Evolutionary conservation across 805 yeast species (phyloP), one percentile per base, ranked within the genome.

Genomic region (Wickerhamiella vanderwaltii): DNA sequence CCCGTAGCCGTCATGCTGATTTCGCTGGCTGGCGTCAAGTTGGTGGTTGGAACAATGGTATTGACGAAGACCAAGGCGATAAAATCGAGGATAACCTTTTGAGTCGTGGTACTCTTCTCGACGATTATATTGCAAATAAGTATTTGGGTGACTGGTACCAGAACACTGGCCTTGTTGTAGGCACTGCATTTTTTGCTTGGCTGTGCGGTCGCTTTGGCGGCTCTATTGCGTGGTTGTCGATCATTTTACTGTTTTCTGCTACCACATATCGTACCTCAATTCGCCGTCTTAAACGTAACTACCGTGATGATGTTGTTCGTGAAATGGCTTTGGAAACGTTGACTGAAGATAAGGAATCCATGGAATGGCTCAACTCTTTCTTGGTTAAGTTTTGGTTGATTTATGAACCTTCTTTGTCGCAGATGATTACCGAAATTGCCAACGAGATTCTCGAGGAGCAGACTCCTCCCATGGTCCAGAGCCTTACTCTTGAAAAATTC

Each of bases 91-190:
- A 72, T 48, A 95, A 86, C 58, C 64, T 86, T 51, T 61, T 76
- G 44, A 69, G 78, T 18, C 71, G 73, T 18, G 76, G 85, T 16
- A 83, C 96, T 0, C 54, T 81, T 26, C 64, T 87, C 45, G 95
- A 86, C 54, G 69, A 73, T 45, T 72, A 78, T 53, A 63, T 91
- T 41, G 93, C 93, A 6, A 79, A 83, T 22, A 67, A 63, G 28
- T 71, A 75, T 12, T 83, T 81, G 53, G 98, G 98, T 41, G 97
- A 91, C 57, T 91, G 98, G 98, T 91, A 79, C 57, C 97, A 91
- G 59, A 78, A 79, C 40, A 77, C 79, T n/a, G 95, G 73, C 0
- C 68, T 77, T 28, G 64, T 85, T 44, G 66, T 80, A 23, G 58
- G 71, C 17, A 85, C 80, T 5, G 86, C 81, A 0, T 57, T 81